Conservation (phyloP, 257 asterid genomes). For the Ophiorrhiza pumila region DNA sequence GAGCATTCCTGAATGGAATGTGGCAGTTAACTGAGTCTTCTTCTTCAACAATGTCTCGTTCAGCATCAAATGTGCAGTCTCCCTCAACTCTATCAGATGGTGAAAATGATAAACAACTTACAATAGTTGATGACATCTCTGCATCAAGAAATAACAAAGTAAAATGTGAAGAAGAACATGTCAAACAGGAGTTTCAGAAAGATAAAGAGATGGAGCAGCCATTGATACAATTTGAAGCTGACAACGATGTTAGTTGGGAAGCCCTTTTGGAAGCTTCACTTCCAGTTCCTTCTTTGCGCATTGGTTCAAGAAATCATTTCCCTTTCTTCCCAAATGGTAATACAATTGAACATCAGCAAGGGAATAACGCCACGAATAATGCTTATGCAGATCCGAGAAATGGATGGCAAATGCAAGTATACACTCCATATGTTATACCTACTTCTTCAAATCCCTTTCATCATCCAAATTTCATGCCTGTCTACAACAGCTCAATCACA, state of each 20-base stretch:
- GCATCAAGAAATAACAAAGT: not conserved
- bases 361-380: not conserved
- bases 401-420: conserved; percentile 43
- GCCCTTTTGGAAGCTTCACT: conserved; percentile 62
- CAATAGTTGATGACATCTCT: not conserved
- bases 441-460: conserved; percentile 35
- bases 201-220: conserved; percentile 35
- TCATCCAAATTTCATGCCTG: conserved; percentile 15
- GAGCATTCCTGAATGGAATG: conserved; percentile 51
- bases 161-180: conserved; percentile 1
- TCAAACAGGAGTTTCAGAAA: not conserved
- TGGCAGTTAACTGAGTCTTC: conserved; percentile 57
- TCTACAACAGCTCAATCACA: conserved; percentile 27
- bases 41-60: conserved; percentile 29
- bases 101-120: conserved; percentile 4
- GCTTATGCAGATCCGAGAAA: conserved; percentile 11
- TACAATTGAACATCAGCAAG: not conserved
- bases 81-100: conserved; percentile 23
- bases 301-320: conserved; percentile 13
- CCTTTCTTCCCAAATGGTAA: not conserved
- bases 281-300: conserved; percentile 16
- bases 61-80: conserved; percentile 25
- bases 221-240: conserved; percentile 46
- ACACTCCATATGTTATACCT: conserved; percentile 15
- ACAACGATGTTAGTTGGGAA: conserved; percentile 44